These are phyloP conservation scores for Stagonosporopsis rhizophila DNA, from an alignment of 2,329 filamentous ascomycete genomes.

Conservation along the genomic window DNA sequence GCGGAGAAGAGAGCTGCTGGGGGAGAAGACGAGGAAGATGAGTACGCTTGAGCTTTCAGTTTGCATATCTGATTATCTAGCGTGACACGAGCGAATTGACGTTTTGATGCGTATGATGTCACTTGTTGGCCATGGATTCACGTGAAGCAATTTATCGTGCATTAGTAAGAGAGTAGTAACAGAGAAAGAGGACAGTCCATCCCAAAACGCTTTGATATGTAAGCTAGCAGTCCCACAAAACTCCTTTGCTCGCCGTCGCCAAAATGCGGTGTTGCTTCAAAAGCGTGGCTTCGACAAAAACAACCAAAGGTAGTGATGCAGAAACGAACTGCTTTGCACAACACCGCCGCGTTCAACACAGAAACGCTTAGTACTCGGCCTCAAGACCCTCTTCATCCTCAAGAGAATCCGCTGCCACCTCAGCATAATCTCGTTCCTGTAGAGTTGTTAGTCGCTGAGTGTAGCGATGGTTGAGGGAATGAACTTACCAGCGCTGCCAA, in stretches of 20 bases:
- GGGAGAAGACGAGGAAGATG: conserved; percentile 59
- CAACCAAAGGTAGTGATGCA: conserved; percentile 39
- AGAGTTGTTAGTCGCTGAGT: too few species aligned
- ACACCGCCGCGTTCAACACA: conserved; percentile 26
- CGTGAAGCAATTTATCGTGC: conserved; percentile 32
- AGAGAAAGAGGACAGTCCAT: conserved; percentile 36
- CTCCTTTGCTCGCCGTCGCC: conserved; percentile 29
- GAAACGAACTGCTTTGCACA: conserved; percentile 30
- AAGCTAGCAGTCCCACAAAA: conserved; percentile 30
- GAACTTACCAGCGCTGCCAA: conserved; percentile 94
- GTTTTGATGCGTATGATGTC: not conserved
- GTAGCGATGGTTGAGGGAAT: too few species aligned
- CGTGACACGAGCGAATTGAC: not conserved
- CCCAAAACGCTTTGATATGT: conserved; percentile 37
- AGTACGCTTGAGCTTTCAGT: conserved; percentile 11
- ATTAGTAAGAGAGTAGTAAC: conserved; percentile 41
- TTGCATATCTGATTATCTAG: not conserved
- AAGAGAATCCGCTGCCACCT: conserved; percentile 93
- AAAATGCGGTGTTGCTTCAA: conserved; percentile 29
- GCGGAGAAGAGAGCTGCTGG: conserved; percentile 73
- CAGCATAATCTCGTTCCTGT: too few species aligned
- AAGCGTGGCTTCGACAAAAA: conserved; percentile 30
- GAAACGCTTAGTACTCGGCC: conserved; percentile 80
- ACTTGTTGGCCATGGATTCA: not conserved
- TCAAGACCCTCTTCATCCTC: conserved; percentile 85